Percentiles rank a stretch among this genome's conserved stretches.
Conservation (phyloP, 164 flowering plant species). For the Kalanchoe fedtschenkoi region DNA sequence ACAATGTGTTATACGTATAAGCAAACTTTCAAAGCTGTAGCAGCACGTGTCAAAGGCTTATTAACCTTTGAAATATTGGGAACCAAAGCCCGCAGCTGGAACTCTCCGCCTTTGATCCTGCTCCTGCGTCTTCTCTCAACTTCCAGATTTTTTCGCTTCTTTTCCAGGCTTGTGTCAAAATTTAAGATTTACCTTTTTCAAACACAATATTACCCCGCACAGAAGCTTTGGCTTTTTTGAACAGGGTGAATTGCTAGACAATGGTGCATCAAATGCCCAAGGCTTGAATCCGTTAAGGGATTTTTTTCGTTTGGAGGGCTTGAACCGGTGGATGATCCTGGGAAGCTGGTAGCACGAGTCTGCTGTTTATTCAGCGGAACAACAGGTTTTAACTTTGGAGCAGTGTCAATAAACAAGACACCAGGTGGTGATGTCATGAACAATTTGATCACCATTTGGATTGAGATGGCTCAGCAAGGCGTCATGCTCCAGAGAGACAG, state of each 20-base stretch:
- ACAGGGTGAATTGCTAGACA: background rate
- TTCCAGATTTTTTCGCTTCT: slow-evolving; percentile 28
- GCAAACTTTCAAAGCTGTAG: background rate
- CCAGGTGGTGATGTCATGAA: slow-evolving; percentile 5
- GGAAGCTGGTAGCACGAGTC: background rate
- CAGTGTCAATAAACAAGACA: background rate
- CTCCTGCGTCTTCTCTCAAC: slow-evolving; percentile 48
- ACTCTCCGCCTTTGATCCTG: slow-evolving; percentile 32
- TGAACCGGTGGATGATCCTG: background rate
- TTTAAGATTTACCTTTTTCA: no score
- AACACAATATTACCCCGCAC: background rate
- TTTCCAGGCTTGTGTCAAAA: background rate
- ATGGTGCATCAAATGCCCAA: background rate
- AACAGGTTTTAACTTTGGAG: background rate
- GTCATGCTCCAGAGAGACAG: slow-evolving; percentile 15
- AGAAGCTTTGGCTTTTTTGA: background rate
- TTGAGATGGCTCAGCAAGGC: slow-evolving; percentile 4
- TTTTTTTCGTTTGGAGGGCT: background rate
- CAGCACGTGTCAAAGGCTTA: background rate
- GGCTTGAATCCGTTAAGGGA: background rate
- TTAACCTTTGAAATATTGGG: slow-evolving; percentile 62
- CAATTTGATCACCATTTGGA: slow-evolving; percentile 6
- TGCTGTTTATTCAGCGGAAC: background rate
- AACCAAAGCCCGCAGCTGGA: slow-evolving; percentile 43
- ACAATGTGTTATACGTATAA: background rate